Base-by-base conservation (phyloP, 768 basidiomycete genomes). In the Agrocybe praecox region DNA sequence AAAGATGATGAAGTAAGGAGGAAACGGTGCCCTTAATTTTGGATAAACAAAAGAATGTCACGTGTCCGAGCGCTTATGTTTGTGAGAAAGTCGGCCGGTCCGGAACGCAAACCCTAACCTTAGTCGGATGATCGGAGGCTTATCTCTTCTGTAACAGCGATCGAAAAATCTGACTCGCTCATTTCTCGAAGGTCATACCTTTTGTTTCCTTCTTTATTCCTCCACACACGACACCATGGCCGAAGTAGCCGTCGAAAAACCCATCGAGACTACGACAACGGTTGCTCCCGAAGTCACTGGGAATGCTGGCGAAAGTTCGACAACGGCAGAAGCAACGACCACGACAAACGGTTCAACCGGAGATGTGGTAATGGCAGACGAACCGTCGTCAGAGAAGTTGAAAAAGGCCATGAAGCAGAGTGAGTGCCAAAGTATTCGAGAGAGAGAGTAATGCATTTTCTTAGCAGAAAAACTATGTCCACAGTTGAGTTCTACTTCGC, bases 401-500 rank as follows among this genome's bases (percentile, higher is more conserved):
- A 59, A 72, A 47, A 81, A 76, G 52, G 85, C 83, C 1, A 76
- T 76, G 53, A 78, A 77, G 62, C 87, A 90, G 67, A 76, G 88
- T 84, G 58, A 53, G 80, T 69, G 18, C 42, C 10, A 12, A 18
- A 10, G 12, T 43, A 44, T 36, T 9, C 33, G 49, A 18, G 44
- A 34, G 18, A 33, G n/a, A 2, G 6, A 14, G 17, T n/a, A n/a
- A n/a, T n/a, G n/a, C 12, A 23, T 8, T 29, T 56, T 42, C 47
- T 36, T 14, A n/a, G 50, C n/a, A 34, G 1, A 46, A 15, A 6
- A 12, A 46, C 17, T n/a, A 12, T 53, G 18, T 40, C 12, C 6
- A 7, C 53, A 97, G 96, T 96, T 65, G 92, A 95, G 69, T 98
- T 97, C 73, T 97, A 98, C 78, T 95, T 98, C 74, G 91, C 91